Base-by-base conservation (phyloP, 805 yeast species). In the Metschnikowia amazonensis region DNA sequence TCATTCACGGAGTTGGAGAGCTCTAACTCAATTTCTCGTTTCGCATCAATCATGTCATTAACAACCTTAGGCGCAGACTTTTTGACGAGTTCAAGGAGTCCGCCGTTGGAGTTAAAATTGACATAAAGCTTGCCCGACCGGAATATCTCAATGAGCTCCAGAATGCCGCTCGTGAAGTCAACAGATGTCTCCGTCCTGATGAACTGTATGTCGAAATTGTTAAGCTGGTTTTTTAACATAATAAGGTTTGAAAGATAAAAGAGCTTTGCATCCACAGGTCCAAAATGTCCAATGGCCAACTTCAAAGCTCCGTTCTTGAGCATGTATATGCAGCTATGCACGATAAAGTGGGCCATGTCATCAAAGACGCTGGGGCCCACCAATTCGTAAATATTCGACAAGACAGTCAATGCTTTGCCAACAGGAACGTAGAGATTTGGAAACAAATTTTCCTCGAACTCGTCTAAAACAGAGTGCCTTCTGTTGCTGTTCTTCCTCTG, bases 281-380 rank as follows among this genome's bases (percentile, higher is more conserved):
- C 86, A 23, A 76, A 64, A 52, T 74, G 66, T 5, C 69, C 55
- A 29, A 62, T 54, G 5, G 80, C 73, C 20, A 77, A 56, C 3
- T 70, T 66, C 51, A 75, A 75, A 16, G 66, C 65, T 10, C 85
- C 84, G 13, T 64, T 63, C 45, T 77, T 76, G 54, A 89, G 64
- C 5, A 94, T 79, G 13, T 67, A 57, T 30, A 89, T 77, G 55
- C 94, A 83, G 36, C 84, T 77, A 59, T 87, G 96, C 3, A 92
- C 86, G 43, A 89, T 82, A 46, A 85, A 80, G 61, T 89, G 96
- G 0, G 97, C 96, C 52, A 90, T 66, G 58, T 88, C 96, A 60
- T 89, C 96, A 66, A 90, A 92, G 1, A 89, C 86, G 10, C 76
- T 67, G 2, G 90, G 81, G 52, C 84, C 83, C 30, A 92, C 77